These are phyloP conservation scores for Termitomyces sp. DNA, from an alignment of 768 basidiomycete genomes.

Conservation along the genomic window DNA sequence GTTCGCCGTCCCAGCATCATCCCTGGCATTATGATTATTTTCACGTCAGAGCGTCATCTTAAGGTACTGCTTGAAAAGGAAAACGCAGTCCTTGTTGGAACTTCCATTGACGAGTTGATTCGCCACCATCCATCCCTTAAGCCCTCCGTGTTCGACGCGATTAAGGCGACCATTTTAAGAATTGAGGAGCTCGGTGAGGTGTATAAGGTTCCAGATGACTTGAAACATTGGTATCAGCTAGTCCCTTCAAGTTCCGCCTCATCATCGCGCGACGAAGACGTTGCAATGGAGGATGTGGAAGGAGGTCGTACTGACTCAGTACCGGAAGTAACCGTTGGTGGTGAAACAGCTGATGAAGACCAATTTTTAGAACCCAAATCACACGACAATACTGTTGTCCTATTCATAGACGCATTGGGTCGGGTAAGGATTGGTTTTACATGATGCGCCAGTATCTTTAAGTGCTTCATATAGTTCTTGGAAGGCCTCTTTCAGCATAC, in stretches of 20 bases:
- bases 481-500: conserved; percentile 93
- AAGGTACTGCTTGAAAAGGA: conserved; percentile 89
- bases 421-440: conserved; percentile 41
- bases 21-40: conserved; percentile 77
- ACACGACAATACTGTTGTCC: conserved; percentile 73
- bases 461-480: conserved; percentile 56
- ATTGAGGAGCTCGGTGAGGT: conserved; percentile 70
- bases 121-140: conserved; percentile 93
- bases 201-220: conserved; percentile 49
- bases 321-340: conserved; percentile 9
- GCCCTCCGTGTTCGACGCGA: conserved; percentile 67
- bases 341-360: conserved; percentile 19
- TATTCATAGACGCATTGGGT: conserved; percentile 74
- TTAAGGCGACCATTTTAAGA: conserved; percentile 63
- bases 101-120: conserved; percentile 90
- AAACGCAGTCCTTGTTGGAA: conserved; percentile 83
- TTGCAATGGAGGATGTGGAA: conserved; percentile 44
- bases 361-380: conserved; percentile 30
- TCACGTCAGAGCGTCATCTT: conserved; percentile 78
- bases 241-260: conserved; percentile 19
- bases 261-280: conserved; percentile 26
- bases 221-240: conserved; percentile 64
- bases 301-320: conserved; percentile 12
- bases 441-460: not conserved
- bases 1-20: conserved; percentile 75